phyloP scores from a whole-genome alignment of 352 stramenopile genomes.

The Bremia lactucae region DNA sequence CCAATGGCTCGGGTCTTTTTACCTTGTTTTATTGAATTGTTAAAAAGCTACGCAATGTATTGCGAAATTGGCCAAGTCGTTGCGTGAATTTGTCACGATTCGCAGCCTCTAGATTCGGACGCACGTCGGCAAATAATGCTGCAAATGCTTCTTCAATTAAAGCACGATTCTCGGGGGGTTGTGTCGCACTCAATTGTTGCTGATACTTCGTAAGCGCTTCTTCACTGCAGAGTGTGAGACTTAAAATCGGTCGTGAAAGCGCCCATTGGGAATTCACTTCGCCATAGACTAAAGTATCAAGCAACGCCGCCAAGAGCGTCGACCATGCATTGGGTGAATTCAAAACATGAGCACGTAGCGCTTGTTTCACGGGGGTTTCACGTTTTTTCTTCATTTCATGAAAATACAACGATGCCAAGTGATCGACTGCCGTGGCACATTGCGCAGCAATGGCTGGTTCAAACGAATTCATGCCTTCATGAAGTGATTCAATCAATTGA shows the following conservation, averaged over 20 bases:
- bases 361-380: constrained; percentile 90
- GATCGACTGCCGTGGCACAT: constrained; percentile 94
- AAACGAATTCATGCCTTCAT: constrained; percentile 82
- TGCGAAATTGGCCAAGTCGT: constrained; percentile 93
- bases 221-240: constrained; percentile 93
- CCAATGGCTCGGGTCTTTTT: constrained; percentile 3
- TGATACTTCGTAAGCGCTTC: constrained; percentile 90
- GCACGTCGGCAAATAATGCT: constrained; percentile 92
- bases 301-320: constrained; percentile 82
- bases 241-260: constrained; percentile 95
- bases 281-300: constrained; percentile 96
- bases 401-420: constrained; percentile 88
- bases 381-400: constrained; percentile 94
- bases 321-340: constrained; percentile 90
- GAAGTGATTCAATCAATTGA: constrained; percentile 91
- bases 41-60: constrained; percentile 90
- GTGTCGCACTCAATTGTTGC: constrained; percentile 89
- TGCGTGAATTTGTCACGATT: constrained; percentile 99
- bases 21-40: constrained; percentile 65
- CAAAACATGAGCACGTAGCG: constrained; percentile 86
- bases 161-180: constrained; percentile 87
- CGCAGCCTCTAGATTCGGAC: constrained; percentile 90
- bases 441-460: constrained; percentile 90
- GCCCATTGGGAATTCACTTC: constrained; percentile 96
- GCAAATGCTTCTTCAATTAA: constrained; percentile 93